Base-by-base conservation (phyloP, 2,329 filamentous ascomycete species). In the Microsporum audouinii region DNA sequence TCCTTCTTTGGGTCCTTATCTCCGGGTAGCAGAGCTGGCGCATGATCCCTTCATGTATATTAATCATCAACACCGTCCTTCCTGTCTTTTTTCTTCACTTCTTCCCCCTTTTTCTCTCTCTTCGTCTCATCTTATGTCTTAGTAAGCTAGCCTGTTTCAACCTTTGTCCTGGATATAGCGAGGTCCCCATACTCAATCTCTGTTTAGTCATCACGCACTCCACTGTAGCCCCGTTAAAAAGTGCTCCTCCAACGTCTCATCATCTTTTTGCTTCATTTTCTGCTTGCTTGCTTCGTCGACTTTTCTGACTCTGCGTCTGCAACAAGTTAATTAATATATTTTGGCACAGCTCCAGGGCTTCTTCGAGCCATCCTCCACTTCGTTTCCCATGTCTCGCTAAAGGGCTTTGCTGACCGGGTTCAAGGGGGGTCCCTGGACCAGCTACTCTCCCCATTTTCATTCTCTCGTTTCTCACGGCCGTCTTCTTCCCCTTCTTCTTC, bases 1-100 rank as follows among this genome's bases (percentile, higher is more conserved):
- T 64, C 59, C 61, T 64, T 29, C 45, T 64, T 29, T 64, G 63
- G 63, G 63, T 64, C 27, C 39, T 64, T 33, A 60, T 64, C 51
- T 64, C 63, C 17, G 63, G 63, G 31, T 64, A 63, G 29, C 23
- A 27, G 45, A 49, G 45, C 45, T 49, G 45, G 45, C 45, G 23
- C 23, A 12, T 43, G 45, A 31, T 33, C 45, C 45, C 45, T 23
- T 33, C 45, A 49, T 49, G 45, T 49, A 49, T 49, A 49, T 49
- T 49, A 49, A 27, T 27, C 31, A 29, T 38, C 17, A 31, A n/a
- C 41, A 49, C 29, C n/a, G 3, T 41, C 36, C n/a, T 47, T 47
- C 36, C n/a, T 8, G 29, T 43, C n/a, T 17, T 36, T n/a, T 59
- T 10, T 23, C 5, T 12, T 12, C 10, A 5, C 45, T 49, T 49